A percentile compares a stretch with the other conserved stretches of the same genome.
Conservation (phyloP, 352 stramenopile genomes). For the Pythium myriotylum region DNA sequence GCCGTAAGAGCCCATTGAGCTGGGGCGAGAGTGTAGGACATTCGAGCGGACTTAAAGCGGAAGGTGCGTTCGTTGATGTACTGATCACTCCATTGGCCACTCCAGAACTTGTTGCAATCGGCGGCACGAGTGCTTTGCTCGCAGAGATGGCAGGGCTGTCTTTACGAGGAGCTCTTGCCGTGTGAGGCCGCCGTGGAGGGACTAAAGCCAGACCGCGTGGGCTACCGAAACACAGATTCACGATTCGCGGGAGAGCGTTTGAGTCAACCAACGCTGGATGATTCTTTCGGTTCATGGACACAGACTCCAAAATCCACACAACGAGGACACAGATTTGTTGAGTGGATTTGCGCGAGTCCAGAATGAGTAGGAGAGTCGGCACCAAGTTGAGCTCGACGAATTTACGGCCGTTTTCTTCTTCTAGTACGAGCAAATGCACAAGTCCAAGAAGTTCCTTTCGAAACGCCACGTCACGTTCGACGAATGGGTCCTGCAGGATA, state of each 20-base stretch:
- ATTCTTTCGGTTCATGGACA: slow-evolving; percentile 54
- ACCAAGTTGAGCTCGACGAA: slow-evolving; percentile 64
- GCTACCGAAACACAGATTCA: slow-evolving; percentile 54
- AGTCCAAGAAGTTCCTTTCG: slow-evolving; percentile 65
- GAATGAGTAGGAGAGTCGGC: slow-evolving; percentile 53
- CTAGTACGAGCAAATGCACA: slow-evolving; percentile 55
- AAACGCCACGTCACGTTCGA: slow-evolving; percentile 63
- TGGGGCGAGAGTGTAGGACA: slow-evolving; percentile 20
- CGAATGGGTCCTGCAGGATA: slow-evolving; percentile 67
- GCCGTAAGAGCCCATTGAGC: slow-evolving; percentile 36
- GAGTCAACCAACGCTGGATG: slow-evolving; percentile 51
- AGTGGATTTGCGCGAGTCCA: slow-evolving; percentile 41
- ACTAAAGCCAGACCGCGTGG: not conserved
- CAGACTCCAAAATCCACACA: slow-evolving; percentile 56
- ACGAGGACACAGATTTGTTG: slow-evolving; percentile 51
- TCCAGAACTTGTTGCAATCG: not conserved
- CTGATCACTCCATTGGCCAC: not conserved
- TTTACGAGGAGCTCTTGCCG: not conserved
- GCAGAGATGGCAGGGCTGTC: not conserved
- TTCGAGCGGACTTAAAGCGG: no score
- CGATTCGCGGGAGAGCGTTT: slow-evolving; percentile 48
- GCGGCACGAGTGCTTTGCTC: slow-evolving; percentile 1
- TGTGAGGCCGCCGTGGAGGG: not conserved
- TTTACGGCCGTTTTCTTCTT: slow-evolving; percentile 54
- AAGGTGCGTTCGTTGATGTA: not conserved